phyloP scores from a whole-genome alignment of 1,284 basidiomycete species.

The Fomitopsis schrenkii region DNA sequence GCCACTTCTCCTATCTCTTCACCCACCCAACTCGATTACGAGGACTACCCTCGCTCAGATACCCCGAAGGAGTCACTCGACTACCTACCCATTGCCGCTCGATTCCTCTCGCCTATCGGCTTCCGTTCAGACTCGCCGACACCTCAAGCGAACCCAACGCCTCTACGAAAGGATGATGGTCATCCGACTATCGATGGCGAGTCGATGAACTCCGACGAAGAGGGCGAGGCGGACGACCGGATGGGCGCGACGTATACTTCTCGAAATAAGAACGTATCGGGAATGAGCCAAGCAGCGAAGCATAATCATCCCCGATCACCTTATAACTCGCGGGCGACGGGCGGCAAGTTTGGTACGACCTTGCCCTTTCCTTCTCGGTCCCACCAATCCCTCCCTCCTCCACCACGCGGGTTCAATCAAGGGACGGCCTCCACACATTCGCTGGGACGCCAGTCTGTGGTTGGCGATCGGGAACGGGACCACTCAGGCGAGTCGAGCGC shows the following conservation, averaged over 20 bases:
- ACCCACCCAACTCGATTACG: constrained; percentile 57
- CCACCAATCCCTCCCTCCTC: constrained; percentile 76
- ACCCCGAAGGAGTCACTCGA: constrained; percentile 68
- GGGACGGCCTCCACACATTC: constrained; percentile 63
- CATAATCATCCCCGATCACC: constrained; percentile 73
- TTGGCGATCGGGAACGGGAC: constrained; percentile 39
- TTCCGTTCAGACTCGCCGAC: constrained; percentile 46
- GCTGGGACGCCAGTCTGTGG: constrained; percentile 57
- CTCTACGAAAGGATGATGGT: constrained; percentile 38
- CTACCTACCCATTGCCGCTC: constrained; percentile 85
- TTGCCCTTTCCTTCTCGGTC: constrained; percentile 77
- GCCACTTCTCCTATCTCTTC: constrained; percentile 46
- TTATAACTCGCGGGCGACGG: constrained; percentile 48
- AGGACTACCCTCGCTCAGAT: constrained; percentile 52
- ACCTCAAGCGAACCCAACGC: constrained; percentile 20
- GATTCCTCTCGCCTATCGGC: constrained; percentile 78
- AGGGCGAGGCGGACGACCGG: constrained; percentile 56
- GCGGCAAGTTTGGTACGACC: constrained; percentile 35
- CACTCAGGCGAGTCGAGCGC: constrained; percentile 32
- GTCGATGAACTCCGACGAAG: constrained; percentile 67
- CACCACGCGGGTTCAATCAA: constrained; percentile 44
- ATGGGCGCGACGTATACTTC: constrained; percentile 45
- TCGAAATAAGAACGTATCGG: constrained; percentile 26
- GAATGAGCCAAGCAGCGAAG: constrained; percentile 41
- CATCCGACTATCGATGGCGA: constrained; percentile 66